A percentile compares a stretch with the other conserved stretches of the same genome.
phyloP scores from a whole-genome alignment of 2,329 filamentous ascomycete genomes.

The Colletotrichum sp. region DNA sequence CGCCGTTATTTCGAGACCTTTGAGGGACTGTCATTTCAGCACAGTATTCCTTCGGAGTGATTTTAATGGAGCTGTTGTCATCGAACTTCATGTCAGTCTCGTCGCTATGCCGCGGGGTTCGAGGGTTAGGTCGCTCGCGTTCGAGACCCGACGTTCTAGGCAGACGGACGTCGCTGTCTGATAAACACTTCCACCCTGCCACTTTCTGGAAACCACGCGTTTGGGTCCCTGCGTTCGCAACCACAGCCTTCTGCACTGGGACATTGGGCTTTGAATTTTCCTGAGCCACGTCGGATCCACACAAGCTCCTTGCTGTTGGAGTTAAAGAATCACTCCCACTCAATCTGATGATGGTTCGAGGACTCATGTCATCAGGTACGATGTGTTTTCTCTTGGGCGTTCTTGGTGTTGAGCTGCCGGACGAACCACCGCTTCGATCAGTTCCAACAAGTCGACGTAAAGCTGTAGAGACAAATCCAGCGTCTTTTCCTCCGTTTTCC shows the following conservation, averaged over 20 bases:
- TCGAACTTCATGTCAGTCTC: neutral
- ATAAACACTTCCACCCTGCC: neutral
- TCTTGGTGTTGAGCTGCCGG: neutral
- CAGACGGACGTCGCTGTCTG: neutral
- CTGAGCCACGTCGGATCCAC: neutral
- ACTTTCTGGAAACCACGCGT: neutral
- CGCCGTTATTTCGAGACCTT: neutral
- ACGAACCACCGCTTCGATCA: neutral
- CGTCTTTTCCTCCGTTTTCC: neutral
- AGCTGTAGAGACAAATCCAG: neutral
- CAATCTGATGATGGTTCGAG: neutral
- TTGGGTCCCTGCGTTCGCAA: neutral
- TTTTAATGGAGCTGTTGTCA: neutral
- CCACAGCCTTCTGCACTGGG: neutral
- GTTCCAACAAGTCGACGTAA: neutral
- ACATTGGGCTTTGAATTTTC: neutral
- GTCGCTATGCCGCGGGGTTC: neutral
- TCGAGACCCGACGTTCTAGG: neutral
- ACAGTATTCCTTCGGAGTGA: conserved; percentile 10
- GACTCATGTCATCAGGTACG: neutral
- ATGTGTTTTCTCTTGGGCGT: neutral
- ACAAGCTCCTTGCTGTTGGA: neutral
- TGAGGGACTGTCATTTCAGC: neutral
- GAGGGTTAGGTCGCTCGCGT: neutral
- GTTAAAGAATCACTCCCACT: neutral